phyloP scores from a whole-genome alignment of 805 yeast species.

The Wickerhamomyces rabaulensis region DNA sequence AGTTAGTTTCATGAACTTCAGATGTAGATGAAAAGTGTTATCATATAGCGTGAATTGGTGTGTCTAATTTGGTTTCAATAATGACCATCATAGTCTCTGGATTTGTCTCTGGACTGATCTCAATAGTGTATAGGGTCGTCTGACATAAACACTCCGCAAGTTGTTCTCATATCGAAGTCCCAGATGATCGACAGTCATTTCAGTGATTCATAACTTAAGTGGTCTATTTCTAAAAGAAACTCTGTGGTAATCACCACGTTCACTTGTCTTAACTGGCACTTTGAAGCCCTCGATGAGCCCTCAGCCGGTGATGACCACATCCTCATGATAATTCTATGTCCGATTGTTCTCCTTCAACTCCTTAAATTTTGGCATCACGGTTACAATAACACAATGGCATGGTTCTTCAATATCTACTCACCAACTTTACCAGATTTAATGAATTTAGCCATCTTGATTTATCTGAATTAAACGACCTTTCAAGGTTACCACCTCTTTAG shows the following conservation, averaged over 20 bases:
- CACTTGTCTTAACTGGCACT: neutral
- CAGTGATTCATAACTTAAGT: no score
- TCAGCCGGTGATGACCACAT: neutral
- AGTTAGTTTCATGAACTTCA: conserved; percentile 7
- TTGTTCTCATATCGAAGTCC: no score
- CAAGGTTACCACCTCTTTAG: neutral
- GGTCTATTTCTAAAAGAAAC: no score
- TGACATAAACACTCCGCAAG: no score
- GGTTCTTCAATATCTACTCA: conserved; percentile 40
- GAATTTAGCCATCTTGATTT: conserved; percentile 85
- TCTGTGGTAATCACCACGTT: no score
- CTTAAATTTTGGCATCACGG: neutral
- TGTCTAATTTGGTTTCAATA: no score
- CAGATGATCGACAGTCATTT: no score
- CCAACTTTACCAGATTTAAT: conserved; percentile 95
- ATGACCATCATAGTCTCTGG: no score
- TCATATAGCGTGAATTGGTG: no score
- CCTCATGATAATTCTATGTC: neutral
- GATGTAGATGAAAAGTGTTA: no score
- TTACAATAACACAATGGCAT: neutral
- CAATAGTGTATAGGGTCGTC: no score
- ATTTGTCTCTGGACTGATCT: no score
- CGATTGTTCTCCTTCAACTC: neutral
- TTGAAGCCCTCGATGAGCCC: neutral
- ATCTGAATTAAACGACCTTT: neutral